Conservation (phyloP, 768 basidiomycete genomes). For the Russula sp. region DNA sequence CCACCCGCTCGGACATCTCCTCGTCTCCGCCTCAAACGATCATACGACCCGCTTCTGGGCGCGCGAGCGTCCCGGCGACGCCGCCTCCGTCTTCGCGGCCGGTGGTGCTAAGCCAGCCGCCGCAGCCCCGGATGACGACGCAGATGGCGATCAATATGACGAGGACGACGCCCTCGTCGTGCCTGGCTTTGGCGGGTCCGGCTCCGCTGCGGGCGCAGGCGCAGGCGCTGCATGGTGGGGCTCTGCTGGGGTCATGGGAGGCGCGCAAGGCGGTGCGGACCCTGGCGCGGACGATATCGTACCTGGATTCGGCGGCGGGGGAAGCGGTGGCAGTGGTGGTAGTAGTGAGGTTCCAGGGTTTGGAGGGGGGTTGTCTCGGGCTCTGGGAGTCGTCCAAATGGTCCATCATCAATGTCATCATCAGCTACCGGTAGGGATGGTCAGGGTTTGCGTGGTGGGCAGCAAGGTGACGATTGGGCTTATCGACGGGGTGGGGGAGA, state of each 20-base stretch:
- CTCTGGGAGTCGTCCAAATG: slow-evolving; percentile 3
- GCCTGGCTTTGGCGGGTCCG: slow-evolving; percentile 63
- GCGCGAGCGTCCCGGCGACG: slow-evolving; percentile 84
- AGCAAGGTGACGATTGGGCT: slow-evolving; percentile 21
- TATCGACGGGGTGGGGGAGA: slow-evolving; percentile 33
- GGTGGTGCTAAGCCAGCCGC: slow-evolving; percentile 86
- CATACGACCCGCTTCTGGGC: slow-evolving; percentile 99
- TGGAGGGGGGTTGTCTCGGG: neutral
- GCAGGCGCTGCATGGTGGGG: slow-evolving; percentile 30
- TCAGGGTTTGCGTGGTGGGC: slow-evolving; percentile 10
- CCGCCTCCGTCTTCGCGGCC: slow-evolving; percentile 69
- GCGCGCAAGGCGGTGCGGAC: slow-evolving; percentile 38
- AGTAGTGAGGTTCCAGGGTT: neutral
- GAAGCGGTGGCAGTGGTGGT: slow-evolving; percentile 33
- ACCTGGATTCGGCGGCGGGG: slow-evolving; percentile 40
- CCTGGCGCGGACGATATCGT: slow-evolving; percentile 48
- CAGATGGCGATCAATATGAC: slow-evolving; percentile 40
- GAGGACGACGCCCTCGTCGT: slow-evolving; percentile 77
- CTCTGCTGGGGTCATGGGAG: slow-evolving; percentile 25
- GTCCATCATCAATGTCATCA: neutral
- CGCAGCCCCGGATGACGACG: slow-evolving; percentile 55
- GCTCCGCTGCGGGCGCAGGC: slow-evolving; percentile 32
- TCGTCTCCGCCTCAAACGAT: slow-evolving; percentile 94
- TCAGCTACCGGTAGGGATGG: neutral
- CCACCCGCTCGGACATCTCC: slow-evolving; percentile 93